A percentile compares a stretch with the other conserved stretches of the same genome.
Conservation (phyloP, 331 rosid genomes). For the Telfairia occidentalis region DNA sequence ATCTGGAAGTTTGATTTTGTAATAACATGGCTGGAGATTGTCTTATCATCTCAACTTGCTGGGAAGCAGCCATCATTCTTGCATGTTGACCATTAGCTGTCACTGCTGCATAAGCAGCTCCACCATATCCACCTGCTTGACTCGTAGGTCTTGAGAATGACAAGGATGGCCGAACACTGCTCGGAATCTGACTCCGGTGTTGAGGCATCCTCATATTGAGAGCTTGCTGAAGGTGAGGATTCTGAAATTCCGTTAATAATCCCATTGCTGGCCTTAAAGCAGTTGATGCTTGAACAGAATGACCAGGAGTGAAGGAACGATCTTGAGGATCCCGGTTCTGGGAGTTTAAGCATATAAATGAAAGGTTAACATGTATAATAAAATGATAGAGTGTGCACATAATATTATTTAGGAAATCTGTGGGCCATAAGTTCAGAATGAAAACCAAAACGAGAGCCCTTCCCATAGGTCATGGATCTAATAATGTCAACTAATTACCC, state of each 20-base stretch:
- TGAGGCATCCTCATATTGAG: constrained; percentile 26
- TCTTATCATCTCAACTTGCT: constrained; percentile 16
- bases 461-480: background rate
- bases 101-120: constrained; percentile 28
- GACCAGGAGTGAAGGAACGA: constrained; percentile 14
- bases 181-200: constrained; percentile 11
- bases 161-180: constrained; percentile 12
- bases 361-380: constrained; percentile 8
- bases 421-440: background rate
- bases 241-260: constrained; percentile 20
- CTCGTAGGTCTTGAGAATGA: constrained; percentile 17
- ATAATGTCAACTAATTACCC: background rate
- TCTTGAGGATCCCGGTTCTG: constrained; percentile 35
- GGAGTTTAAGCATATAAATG: constrained; percentile 17
- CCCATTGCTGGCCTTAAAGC: constrained; percentile 11
- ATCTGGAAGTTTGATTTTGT: constrained; percentile 30
- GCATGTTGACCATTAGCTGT: constrained; percentile 21
- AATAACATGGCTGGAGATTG: constrained; percentile 23
- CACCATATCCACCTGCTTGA: constrained; percentile 38
- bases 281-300: constrained; percentile 23
- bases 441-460: background rate
- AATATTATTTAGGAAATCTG: background rate
- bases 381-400: background rate
- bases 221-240: constrained; percentile 58
- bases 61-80: constrained; percentile 16